Conservation (phyloP, 2,329 filamentous ascomycete species). For the Talaromyces sp. region DNA sequence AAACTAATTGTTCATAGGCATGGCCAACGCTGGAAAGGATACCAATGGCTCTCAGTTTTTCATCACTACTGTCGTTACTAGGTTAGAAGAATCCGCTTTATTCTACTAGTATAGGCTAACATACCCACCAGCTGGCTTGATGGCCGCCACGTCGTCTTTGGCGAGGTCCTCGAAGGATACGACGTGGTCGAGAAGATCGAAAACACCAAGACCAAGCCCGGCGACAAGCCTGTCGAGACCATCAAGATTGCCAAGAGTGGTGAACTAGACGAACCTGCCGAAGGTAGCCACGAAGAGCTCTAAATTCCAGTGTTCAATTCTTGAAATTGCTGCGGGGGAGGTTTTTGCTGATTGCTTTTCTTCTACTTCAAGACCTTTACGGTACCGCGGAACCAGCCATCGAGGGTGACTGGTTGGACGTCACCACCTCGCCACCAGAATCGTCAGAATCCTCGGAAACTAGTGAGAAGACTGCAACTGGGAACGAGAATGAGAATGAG, state of each 20-base stretch:
- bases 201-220: conserved; percentile 51
- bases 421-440: neutral
- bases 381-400: conserved; percentile 6
- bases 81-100: conserved; percentile 20
- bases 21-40: conserved; percentile 61
- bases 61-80: conserved; percentile 58
- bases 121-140: conserved; percentile 50
- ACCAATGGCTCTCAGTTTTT: conserved; percentile 65
- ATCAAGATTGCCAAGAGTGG: conserved; percentile 64
- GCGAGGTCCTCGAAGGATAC: conserved; percentile 64
- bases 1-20: conserved; percentile 39
- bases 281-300: conserved; percentile 65
- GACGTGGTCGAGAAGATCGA: conserved; percentile 62
- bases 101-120: neutral
- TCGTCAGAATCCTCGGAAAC: neutral
- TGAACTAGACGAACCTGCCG: conserved; percentile 47
- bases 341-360: conserved; percentile 32
- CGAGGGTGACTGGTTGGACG: neutral
- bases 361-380: conserved; percentile 15
- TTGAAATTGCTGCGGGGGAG: conserved; percentile 17
- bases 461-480: neutral
- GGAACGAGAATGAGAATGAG: neutral
- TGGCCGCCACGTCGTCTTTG: conserved; percentile 62
- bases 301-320: conserved; percentile 35
- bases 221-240: conserved; percentile 52